Evolutionary conservation across 495 filamentous ascomycete species (phyloP), one percentile per base, ranked within the genome.

Genomic region (Tuber borchii): DNA sequence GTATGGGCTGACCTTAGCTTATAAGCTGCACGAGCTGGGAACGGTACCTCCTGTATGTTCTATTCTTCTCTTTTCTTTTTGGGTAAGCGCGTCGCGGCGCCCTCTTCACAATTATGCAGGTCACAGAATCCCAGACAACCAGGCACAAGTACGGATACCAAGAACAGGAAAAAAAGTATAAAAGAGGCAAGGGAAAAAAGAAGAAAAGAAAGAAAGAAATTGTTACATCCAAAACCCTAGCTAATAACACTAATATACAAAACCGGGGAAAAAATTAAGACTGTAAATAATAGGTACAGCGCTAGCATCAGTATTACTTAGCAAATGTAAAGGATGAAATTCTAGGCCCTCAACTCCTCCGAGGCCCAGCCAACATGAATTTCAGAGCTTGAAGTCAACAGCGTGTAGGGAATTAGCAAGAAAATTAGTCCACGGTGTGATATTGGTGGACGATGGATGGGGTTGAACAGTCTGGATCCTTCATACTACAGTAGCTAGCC

Each of bases 261-360:
- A 65, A 34, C 56, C 56, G 26, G 26, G 26, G 10, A 1, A 61
- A 61, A 31, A 26, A 65, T 17, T 12, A 31, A 65, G 4, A 34
- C 22, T 56, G 48, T 26, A 31, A 26, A 31, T 34, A 31, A 6
- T 14, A 34, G 56, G 14, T 34, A 40, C 39, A 40, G 39, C 3
- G 39, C 39, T 40, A 6, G 39, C 39, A 61, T 31, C 7, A 26
- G 10, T 61, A 79, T 79, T 73, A 73, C 78, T 75, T 68, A 79
- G 77, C 72, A 79, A 70, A 70, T 31, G 2, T 45, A 31, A 61
- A 45, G 10, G 10, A 48, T 34, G 31, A 42, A 70, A 75, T 75
- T 79, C 73, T 65, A 79, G 76, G 56, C 78, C 75, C 65, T 71
- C 70, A 40, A 73, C 40, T 44, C 46, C 71, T 40, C 61, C 48